Base-by-base conservation (phyloP, 768 basidiomycete genomes). In the Royoungia palumana region DNA sequence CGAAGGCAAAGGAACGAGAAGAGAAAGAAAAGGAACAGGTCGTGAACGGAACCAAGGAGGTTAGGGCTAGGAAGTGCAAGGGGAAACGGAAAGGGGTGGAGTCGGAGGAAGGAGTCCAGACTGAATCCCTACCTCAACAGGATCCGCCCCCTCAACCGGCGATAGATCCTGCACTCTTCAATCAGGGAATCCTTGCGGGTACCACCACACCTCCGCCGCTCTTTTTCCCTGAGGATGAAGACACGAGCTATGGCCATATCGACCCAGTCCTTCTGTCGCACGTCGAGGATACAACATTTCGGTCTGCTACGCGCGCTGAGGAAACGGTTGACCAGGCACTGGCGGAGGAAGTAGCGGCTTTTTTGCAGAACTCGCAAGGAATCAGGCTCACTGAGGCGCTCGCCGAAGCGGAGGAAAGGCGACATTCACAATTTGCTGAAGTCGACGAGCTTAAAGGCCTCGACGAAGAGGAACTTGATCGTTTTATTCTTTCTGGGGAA, bases 391-490 rank as follows among this genome's bases (percentile, higher is more conserved):
- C 73, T 6, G 72, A 74, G 17, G 85, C 87, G 14, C 72, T 92
- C 10, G 76, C 86, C 43, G 82, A 85, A 61, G 85, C 76, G 0
- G 83, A 89, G 34, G 71, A 80, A 57, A 74, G 81, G 41, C 79
- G 85, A 20, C 73, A 78, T 19, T 76, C 80, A 20, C 73, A 79
- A 35, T 66, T 68, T 32, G 72, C 76, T 17, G 61, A 72, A 21
- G 68, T 61, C 4, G 81, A 89, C 55, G 85, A 87, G 54, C 70
- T 92, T 39, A 63, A 74, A 19, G 90, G 86, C 14, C 73, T 97
- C n/a, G 87, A 96, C 66, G 94, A 97, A 60, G 89, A 85, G 6
- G 94, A 97, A 63, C 75, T 96, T 36, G 87, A 95, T 64, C 74
- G 73, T 21, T 87, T 96, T 62, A 71, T 91, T 47, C 69, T 94